Conservation (phyloP, 1,284 basidiomycete species). For the Bondarzewia mesenterica region DNA sequence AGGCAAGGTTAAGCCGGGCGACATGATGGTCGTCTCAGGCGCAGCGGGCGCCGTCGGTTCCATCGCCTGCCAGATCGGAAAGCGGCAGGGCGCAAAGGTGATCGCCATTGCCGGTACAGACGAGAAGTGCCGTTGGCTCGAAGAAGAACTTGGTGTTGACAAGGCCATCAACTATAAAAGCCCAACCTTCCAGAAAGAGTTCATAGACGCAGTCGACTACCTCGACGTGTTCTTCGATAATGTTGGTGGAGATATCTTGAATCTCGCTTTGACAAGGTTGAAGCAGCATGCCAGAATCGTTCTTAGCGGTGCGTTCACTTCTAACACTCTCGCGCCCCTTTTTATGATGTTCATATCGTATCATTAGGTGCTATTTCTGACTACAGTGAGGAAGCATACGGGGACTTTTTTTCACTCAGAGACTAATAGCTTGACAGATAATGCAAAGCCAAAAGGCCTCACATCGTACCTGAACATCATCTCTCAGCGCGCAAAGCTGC, state of each 20-base stretch:
- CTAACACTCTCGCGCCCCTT: not conserved
- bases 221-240: slow-evolving; percentile 85
- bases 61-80: slow-evolving; percentile 71
- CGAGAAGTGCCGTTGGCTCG: slow-evolving; percentile 81
- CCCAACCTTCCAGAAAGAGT: slow-evolving; percentile 34
- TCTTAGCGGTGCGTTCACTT: slow-evolving; percentile 47
- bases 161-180: slow-evolving; percentile 82
- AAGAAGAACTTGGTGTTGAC: slow-evolving; percentile 76
- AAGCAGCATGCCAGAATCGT: slow-evolving; percentile 73
- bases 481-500: slow-evolving; percentile 64
- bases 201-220: slow-evolving; percentile 53
- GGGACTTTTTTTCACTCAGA: not conserved
- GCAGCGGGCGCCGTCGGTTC: slow-evolving; percentile 85
- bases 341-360: slow-evolving; percentile 9
- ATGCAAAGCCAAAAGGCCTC: slow-evolving; percentile 48
- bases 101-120: slow-evolving; percentile 74
- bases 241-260: slow-evolving; percentile 79
- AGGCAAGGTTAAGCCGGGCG: slow-evolving; percentile 71
- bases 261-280: slow-evolving; percentile 65
- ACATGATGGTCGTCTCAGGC: slow-evolving; percentile 80
- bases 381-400: slow-evolving; percentile 64
- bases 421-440: slow-evolving; percentile 28
- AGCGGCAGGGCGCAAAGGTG: slow-evolving; percentile 68
- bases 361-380: slow-evolving; percentile 66
- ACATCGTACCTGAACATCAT: slow-evolving; percentile 62